Base-by-base conservation (phyloP, 2,329 filamentous ascomycete genomes). In the Kalmusia sp. region DNA sequence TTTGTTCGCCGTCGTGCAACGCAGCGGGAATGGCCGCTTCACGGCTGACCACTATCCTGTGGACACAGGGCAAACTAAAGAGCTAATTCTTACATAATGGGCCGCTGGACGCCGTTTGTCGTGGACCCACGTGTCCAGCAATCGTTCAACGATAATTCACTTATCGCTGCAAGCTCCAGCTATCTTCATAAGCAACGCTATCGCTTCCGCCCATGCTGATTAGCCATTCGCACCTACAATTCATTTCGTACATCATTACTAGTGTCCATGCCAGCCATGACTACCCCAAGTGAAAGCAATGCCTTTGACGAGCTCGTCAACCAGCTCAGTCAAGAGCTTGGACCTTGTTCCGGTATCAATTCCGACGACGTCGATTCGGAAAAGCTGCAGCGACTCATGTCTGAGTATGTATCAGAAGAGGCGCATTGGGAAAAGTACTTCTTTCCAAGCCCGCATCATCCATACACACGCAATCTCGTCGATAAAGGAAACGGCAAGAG, bases 391-490 rank as follows among this genome's bases (percentile, higher is more conserved):
- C 77, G 79, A 22, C 74, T 93, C 58, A 96, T 97, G 91, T 77
- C 85, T 52, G 77, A 83, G 24, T 96, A 97, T 75, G 72, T 82
- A 45, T 91, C 90, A 40, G 77, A 85, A 33, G 80, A 87, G 51
- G 73, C 79, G 22, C 87, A 93, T 50, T 97, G 93, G 93, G 70
- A 77, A 48, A 81, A 80, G 57, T 96, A 91, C 75, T 90, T 90
- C 24, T 83, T 93, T 63, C 83, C 82, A n/a, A 89, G 96, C 66
- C 63, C 77, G 15, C 86, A 81, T 58, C 82, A 87, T 64, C 83
- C 84, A 1, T 97, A 96, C 73, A 96, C 93, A 11, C 80, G 93
- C 50, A 96, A 96, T 70, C 83, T 96, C 3, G 92, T 97, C 38
- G 91, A 96, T 67, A 89, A 92, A 70, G 91, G 92, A 2, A 96